Evolutionary conservation across 2,329 filamentous ascomycete species (phyloP), one percentile per base, ranked within the genome.

Genomic region (Geoglossum cookeanum): DNA sequence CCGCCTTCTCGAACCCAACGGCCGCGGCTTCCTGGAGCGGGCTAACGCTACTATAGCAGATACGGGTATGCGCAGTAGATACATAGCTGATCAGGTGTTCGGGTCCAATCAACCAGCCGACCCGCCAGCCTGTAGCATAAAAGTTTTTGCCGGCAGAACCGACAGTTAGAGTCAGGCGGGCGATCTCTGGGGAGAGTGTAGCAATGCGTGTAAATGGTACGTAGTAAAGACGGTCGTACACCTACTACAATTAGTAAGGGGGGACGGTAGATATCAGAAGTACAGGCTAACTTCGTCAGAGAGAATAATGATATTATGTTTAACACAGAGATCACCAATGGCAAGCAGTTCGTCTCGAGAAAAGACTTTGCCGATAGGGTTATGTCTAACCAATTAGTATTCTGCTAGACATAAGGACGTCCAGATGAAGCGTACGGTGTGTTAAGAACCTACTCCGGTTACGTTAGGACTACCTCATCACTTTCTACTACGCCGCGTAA

Each of bases 91-190:
- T 76, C 54, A 78, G 65, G 57, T 77, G 70, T 62, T 75, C 71
- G 0, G 73, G 74, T 0, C 75, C 75, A 55, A 77, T 76, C 48
- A 78, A 65, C 68, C 72, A 78, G 52, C 75, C 75, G 0, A 77
- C 74, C 57, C 75, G 67, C 75, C 75, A 78, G 52, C 75, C 92
- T 0, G 92, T 98, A 58, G 87, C 88, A 67, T 97, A 97, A 71
- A 98, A 98, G 75, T 92, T 94, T 78, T 98, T 98, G 64, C 92
- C 92, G 0, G 89, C 92, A 0, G 89, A 95, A 22, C 92, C 92
- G 33, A 98, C 92, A 0, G 92, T 97, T 54, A 98, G 72, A 3
- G 92, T 97, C 62, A 94, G 77, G 59, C 80, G 80, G 63, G 89
- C 89, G 55, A 97, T 81, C 68, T 96, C 89, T 0, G 90, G 89